A percentile compares a stretch with the other conserved stretches of the same genome.
Conservation (phyloP, 306 rosid species). For the Calophaca sinica region DNA sequence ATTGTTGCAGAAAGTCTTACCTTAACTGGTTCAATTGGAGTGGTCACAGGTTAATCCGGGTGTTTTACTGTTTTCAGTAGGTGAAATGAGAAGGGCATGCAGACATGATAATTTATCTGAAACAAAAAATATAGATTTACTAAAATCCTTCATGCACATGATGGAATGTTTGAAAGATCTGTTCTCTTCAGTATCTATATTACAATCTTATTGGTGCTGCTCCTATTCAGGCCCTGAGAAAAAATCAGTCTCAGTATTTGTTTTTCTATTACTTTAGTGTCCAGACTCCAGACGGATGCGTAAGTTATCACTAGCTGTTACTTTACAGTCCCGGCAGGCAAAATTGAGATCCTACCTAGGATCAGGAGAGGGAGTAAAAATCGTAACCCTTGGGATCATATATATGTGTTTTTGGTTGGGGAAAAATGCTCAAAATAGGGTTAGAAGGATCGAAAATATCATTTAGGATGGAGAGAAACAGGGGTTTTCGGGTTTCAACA, state of each 20-base stretch:
- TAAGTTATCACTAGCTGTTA: neutral
- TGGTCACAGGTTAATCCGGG: conserved; percentile 77
- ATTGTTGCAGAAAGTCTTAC: conserved; percentile 95
- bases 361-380: no score
- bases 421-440: neutral
- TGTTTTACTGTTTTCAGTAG: conserved; percentile 14
- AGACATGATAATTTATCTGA: conserved; percentile 2
- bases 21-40: conserved; percentile 97
- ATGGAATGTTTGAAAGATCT: conserved; percentile 1
- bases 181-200: conserved; percentile 23
- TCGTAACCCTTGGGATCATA: no score
- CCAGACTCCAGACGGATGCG: neutral
- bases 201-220: conserved; percentile 23
- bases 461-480: neutral
- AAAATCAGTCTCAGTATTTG: neutral
- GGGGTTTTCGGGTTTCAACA: neutral
- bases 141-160: conserved; percentile 4
- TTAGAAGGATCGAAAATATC: neutral
- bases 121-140: neutral
- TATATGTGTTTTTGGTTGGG: neutral
- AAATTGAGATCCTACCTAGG: no score
- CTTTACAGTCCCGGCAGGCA: neutral
- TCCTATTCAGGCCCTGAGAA: neutral
- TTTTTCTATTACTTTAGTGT: conserved; percentile 21
- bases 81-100: conserved; percentile 27